A percentile compares a stretch with the other conserved stretches of the same genome.
phyloP scores from a whole-genome alignment of 1,284 basidiomycete genomes.

The Rhodotorula glutinis region DNA sequence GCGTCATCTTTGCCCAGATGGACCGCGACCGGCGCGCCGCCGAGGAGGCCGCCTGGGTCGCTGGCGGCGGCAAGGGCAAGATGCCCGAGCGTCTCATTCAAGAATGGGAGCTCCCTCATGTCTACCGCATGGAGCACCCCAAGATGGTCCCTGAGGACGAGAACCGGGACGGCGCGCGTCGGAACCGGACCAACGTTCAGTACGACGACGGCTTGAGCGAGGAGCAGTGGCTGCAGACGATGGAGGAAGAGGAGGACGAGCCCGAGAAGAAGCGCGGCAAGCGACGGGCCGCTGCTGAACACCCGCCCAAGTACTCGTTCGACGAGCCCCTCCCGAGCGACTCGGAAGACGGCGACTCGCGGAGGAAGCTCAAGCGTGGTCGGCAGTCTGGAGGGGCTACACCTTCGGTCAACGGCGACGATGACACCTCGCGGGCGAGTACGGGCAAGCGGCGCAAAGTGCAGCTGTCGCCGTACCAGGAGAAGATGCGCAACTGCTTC shows the following conservation, averaged over 20 bases:
- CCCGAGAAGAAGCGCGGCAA: constrained; percentile 8
- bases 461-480: constrained; percentile 54
- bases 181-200: constrained; percentile 76
- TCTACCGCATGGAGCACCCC: constrained; percentile 75
- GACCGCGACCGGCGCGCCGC: constrained; percentile 77
- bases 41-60: constrained; percentile 67
- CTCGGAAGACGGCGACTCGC: constrained; percentile 23
- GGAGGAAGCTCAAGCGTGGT: constrained; percentile 10
- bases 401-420: constrained; percentile 11
- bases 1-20: constrained; percentile 74
- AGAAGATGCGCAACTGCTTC: constrained; percentile 80
- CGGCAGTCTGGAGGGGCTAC: constrained; percentile 5
- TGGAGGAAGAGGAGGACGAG: constrained; percentile 35
- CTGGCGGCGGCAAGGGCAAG: constrained; percentile 59
- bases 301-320: constrained; percentile 9
- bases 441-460: constrained; percentile 40
- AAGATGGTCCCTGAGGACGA: constrained; percentile 56
- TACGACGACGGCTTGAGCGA: constrained; percentile 94
- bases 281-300: constrained; percentile 10
- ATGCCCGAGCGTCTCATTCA: constrained; percentile 72
- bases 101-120: constrained; percentile 85
- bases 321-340: constrained; percentile 19
- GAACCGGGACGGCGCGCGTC: constrained; percentile 61
- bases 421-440: constrained; percentile 13
- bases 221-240: constrained; percentile 82